phyloP scores from a whole-genome alignment of 441 rosid species.

The Jatropha multifida region DNA sequence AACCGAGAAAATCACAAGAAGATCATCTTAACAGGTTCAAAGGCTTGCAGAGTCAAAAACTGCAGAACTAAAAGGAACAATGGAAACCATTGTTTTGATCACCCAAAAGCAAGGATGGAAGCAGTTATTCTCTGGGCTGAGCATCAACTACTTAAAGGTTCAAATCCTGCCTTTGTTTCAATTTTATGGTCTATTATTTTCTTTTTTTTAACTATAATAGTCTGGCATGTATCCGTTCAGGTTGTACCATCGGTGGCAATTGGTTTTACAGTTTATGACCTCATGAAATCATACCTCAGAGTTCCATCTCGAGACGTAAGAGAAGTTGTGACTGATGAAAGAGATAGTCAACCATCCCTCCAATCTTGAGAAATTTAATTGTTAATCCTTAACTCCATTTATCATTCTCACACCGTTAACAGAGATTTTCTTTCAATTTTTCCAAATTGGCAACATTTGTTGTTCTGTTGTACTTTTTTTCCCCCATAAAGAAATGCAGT shows the following conservation, averaged over 20 bases:
- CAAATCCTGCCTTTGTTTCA: slow-evolving; percentile 7
- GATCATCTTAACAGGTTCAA: slow-evolving; percentile 54
- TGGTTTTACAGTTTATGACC: slow-evolving; percentile 87
- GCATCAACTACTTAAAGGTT: slow-evolving; percentile 91
- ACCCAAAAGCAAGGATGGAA: slow-evolving; percentile 83
- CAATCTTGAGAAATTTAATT: slow-evolving; percentile 35
- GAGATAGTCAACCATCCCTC: slow-evolving; percentile 49
- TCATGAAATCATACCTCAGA: slow-evolving; percentile 69
- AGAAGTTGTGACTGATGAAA: slow-evolving; percentile 49
- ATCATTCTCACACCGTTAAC: not conserved
- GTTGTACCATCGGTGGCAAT: slow-evolving; percentile 92
- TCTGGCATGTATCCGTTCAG: slow-evolving; percentile 31
- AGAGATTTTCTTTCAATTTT: slow-evolving; percentile 34
- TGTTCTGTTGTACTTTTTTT: not conserved
- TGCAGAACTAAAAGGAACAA: slow-evolving; percentile 68
- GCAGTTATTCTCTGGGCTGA: slow-evolving; percentile 87
- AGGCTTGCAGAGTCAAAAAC: slow-evolving; percentile 45
- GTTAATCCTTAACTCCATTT: slow-evolving; percentile 11
- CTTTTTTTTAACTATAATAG: not conserved
- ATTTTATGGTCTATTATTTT: not conserved
- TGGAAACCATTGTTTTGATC: slow-evolving; percentile 61
- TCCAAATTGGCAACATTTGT: slow-evolving; percentile 7
- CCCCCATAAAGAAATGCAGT: not conserved
- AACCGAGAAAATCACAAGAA: not conserved
- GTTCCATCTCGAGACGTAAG: slow-evolving; percentile 80